Percentiles rank a stretch among this genome's conserved stretches.
phyloP scores from a whole-genome alignment of 2,329 filamentous ascomycete genomes.

The Penicillium aurantiogriseum region DNA sequence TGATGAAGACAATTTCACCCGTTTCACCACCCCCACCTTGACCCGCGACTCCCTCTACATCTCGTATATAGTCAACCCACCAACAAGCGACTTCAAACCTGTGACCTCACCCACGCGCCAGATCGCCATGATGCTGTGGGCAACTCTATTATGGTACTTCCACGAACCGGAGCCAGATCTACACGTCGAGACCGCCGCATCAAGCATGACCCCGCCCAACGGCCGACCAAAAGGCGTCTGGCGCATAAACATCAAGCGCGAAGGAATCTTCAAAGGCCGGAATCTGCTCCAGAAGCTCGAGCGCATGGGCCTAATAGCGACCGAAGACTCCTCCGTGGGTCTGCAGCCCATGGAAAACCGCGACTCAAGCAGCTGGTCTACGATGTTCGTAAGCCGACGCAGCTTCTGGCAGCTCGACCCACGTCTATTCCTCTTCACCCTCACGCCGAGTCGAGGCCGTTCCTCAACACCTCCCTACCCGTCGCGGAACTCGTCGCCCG shows the following conservation, averaged over 20 bases:
- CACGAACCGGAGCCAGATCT: conserved; percentile 74
- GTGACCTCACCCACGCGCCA: conserved; percentile 78
- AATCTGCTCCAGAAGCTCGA: conserved; percentile 88
- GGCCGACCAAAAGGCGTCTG: conserved; percentile 82
- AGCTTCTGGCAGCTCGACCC: conserved; percentile 93
- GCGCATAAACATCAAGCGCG: conserved; percentile 77
- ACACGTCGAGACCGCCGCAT: conserved; percentile 61
- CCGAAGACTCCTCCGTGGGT: conserved; percentile 72
- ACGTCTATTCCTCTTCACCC: conserved; percentile 81
- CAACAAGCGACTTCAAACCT: conserved; percentile 74
- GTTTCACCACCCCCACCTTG: conserved; percentile 73
- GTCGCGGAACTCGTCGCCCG: conserved; percentile 54
- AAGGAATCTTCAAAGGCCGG: conserved; percentile 81
- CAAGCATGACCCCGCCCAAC: conserved; percentile 62
- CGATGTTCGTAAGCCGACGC: conserved; percentile 77
- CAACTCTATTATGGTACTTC: conserved; percentile 95
- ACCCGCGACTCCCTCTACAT: conserved; percentile 82
- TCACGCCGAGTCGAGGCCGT: conserved; percentile 57
- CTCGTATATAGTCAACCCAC: conserved; percentile 84
- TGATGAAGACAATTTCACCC: conserved; percentile 33
- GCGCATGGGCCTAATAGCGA: conserved; percentile 82
- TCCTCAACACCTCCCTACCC: conserved; percentile 53
- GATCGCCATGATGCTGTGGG: conserved; percentile 96
- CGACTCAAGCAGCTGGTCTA: conserved; percentile 65
- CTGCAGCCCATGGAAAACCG: conserved; percentile 58